Conservation (phyloP, 2,329 filamentous ascomycete genomes). For the Clathrospora elynae region DNA sequence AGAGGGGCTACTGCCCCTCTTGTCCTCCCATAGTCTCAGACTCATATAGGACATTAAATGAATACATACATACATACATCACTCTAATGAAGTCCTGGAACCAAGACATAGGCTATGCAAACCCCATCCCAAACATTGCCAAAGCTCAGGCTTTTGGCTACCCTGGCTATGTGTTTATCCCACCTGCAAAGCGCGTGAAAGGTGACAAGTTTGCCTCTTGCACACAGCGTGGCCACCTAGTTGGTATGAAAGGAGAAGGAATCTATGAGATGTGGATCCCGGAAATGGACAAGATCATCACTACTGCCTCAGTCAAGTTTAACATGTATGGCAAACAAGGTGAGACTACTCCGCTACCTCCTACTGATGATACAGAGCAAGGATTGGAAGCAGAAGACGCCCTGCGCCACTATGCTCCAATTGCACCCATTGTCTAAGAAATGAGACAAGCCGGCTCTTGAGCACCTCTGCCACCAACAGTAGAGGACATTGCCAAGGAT, state of each 20-base stretch:
- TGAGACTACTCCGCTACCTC: neutral
- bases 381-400: neutral
- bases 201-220: neutral
- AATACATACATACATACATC: too few relatives aligned
- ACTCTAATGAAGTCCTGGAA: neutral
- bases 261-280: slow-evolving; percentile 2
- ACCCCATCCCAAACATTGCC: neutral
- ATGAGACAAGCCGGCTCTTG: neutral
- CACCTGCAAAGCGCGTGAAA: neutral
- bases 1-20: too few relatives aligned
- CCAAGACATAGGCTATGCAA: neutral
- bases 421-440: neutral
- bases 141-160: neutral
- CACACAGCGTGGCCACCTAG: neutral
- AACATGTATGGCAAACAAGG: neutral
- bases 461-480: neutral
- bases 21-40: too few relatives aligned
- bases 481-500: neutral
- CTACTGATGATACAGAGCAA: neutral
- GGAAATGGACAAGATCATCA: neutral
- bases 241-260: neutral
- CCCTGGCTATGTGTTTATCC: neutral
- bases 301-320: slow-evolving; percentile 1
- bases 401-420: neutral
- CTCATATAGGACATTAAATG: too few relatives aligned